Base-by-base conservation (phyloP, 78 protist species). In the Dictyostelium discoideum region DNA sequence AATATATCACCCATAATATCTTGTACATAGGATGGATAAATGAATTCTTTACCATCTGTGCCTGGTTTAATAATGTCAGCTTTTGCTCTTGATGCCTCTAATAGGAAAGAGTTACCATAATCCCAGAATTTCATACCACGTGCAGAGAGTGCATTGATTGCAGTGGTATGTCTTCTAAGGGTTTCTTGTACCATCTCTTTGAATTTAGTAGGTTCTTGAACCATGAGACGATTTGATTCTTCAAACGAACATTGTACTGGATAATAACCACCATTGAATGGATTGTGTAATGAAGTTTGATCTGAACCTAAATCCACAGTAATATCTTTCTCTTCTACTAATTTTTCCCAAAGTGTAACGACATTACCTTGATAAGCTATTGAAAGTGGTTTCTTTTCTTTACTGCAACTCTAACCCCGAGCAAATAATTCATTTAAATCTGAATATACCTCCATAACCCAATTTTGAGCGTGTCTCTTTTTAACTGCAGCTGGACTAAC, bases 261-360 rank as follows among this genome's bases (percentile, higher is more conserved):
- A 86, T 98, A 98, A 84, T 98, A 98, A 37, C 99, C 99, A 42
- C 99, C 99, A 57, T 96, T 65, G 94, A 48, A 98, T 50, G 99
- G 99, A 24, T 97, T 98, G 95, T 98, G 99, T 18, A 98, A 97
- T 24, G 98, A 97, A 13, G 99, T 98, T 85, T 98, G 99, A 73
- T 98, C 98, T 16, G 98, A 96, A 22, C 99, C 99, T 14, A 98
- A 85, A 40, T 98, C 98, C 10, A 97, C 96, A 9, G 81, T 11
- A 9, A 96, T 29, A 57, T 96, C 98, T 1, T 79, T 86, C 22
- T 81, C 54, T 44, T 87, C 69, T 0, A 77, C 96, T 46, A 98
- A 57, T 40, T 78, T 48, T 72, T 97, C 98, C 98, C 98, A 98
- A 16, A 98, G 85, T 48, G 95, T 97, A 24, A 98, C 98, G 57